phyloP scores from a whole-genome alignment of 129 eudicot genomes.

The Gnaphalium uliginosum region DNA sequence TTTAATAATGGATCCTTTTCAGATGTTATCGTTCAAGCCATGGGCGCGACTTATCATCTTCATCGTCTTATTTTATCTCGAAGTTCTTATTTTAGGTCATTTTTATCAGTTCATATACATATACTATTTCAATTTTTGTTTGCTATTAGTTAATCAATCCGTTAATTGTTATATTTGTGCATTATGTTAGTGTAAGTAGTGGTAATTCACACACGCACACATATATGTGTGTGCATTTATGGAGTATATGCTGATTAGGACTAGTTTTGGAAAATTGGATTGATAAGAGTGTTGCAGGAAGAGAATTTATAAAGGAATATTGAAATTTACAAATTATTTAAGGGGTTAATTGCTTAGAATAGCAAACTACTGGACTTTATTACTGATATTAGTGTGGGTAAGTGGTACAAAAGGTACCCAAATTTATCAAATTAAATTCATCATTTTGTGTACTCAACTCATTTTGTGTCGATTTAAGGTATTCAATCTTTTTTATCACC shows the following conservation, averaged over 20 bases:
- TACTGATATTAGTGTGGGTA: neutral
- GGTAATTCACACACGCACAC: neutral
- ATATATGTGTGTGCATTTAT: too few species aligned
- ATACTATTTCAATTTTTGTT: neutral
- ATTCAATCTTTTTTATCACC: neutral
- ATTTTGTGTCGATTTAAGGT: too few species aligned
- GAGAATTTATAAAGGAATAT: neutral
- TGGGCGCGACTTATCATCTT: slow-evolving; percentile 82
- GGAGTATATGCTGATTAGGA: neutral
- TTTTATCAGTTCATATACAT: neutral
- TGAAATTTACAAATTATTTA: neutral
- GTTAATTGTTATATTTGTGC: neutral
- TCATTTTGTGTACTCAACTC: too few species aligned
- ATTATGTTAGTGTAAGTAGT: too few species aligned
- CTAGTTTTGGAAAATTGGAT: slow-evolving; percentile 7
- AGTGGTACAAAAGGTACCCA: neutral
- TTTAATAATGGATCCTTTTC: slow-evolving; percentile 81
- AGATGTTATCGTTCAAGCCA: slow-evolving; percentile 79
- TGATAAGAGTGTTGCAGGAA: neutral
- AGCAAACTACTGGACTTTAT: neutral
- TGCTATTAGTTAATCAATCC: neutral
- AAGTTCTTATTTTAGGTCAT: slow-evolving; percentile 84
- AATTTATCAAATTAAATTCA: too few species aligned
- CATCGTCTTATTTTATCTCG: slow-evolving; percentile 96
- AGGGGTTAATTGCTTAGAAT: neutral